Conservation (phyloP, 2,329 filamentous ascomycete genomes). For the Juglanconis sp. region DNA sequence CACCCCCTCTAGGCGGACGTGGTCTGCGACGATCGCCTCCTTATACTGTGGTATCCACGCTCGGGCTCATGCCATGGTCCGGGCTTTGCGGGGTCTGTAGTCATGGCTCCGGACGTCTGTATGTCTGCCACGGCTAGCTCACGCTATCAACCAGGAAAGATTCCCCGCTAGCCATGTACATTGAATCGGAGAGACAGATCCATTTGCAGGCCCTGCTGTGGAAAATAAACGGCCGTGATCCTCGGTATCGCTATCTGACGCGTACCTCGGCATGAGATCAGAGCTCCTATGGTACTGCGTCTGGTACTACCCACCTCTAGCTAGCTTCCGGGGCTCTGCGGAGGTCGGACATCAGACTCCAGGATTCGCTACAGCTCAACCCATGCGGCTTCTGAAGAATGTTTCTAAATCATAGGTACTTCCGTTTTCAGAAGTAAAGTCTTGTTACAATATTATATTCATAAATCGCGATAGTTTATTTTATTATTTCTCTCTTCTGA, state of each 20-base stretch:
- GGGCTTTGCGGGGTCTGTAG: background rate
- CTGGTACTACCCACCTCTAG: background rate
- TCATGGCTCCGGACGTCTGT: background rate
- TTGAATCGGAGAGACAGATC: no score
- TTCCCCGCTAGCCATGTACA: background rate
- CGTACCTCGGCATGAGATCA: constrained; percentile 15
- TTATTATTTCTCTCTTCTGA: no score
- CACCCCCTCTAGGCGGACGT: background rate
- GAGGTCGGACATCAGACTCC: no score
- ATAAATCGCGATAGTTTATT: no score
- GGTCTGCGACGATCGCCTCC: background rate
- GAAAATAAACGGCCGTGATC: background rate
- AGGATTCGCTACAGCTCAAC: no score
- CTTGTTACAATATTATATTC: no score
- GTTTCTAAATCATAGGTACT: no score
- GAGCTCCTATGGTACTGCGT: background rate
- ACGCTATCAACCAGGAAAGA: background rate
- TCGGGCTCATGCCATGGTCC: background rate
- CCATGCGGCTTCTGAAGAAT: no score
- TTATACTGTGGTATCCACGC: background rate
- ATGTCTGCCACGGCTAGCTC: background rate
- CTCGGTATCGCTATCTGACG: background rate
- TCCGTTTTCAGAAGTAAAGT: no score
- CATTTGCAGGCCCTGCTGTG: no score
- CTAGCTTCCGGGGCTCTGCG: no score